Percentiles rank a stretch among this genome's conserved stretches.
These are phyloP conservation scores for Leccinum obscurum DNA, from an alignment of 768 basidiomycete species.

Conservation along the genomic window DNA sequence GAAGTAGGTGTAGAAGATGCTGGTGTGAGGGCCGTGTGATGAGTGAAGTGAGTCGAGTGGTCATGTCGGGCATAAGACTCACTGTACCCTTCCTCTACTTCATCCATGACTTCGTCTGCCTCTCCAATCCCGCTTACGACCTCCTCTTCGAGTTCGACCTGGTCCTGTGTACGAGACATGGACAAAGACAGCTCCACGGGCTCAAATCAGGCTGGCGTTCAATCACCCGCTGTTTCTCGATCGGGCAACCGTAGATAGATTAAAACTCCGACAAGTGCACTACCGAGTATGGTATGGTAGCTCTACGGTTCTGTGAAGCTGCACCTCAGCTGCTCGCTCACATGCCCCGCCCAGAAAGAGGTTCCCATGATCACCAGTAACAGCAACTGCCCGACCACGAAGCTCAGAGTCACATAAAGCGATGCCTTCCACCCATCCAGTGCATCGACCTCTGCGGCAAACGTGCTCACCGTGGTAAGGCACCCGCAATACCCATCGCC, in stretches of 20 bases:
- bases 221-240: constrained; percentile 22
- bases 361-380: constrained; percentile 74
- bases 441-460: constrained; percentile 74
- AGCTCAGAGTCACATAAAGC: constrained; percentile 70
- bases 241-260: constrained; percentile 27
- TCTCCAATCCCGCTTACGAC: constrained; percentile 54
- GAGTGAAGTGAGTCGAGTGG: constrained; percentile 17
- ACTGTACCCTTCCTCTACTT: constrained; percentile 72
- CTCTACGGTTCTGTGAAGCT: constrained; percentile 32
- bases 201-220: constrained; percentile 26
- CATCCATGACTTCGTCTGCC: constrained; percentile 81
- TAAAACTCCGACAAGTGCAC: constrained; percentile 31
- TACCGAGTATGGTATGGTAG: not conserved
- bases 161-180: constrained; percentile 41
- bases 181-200: constrained; percentile 36
- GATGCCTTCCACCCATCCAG: constrained; percentile 58
- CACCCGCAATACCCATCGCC: constrained; percentile 94
- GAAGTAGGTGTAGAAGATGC: constrained; percentile 91
- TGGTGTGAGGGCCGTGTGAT: constrained; percentile 31
- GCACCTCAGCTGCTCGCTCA: constrained; percentile 51
- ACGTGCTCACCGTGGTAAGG: constrained; percentile 92
- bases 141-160: constrained; percentile 60
- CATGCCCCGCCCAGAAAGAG: constrained; percentile 51
- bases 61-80: constrained; percentile 37
- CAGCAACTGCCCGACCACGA: constrained; percentile 65